Percentiles rank a stretch among this genome's conserved stretches.
Conservation (phyloP, 495 filamentous ascomycete genomes). For the Saxispiralis lemnorum region DNA sequence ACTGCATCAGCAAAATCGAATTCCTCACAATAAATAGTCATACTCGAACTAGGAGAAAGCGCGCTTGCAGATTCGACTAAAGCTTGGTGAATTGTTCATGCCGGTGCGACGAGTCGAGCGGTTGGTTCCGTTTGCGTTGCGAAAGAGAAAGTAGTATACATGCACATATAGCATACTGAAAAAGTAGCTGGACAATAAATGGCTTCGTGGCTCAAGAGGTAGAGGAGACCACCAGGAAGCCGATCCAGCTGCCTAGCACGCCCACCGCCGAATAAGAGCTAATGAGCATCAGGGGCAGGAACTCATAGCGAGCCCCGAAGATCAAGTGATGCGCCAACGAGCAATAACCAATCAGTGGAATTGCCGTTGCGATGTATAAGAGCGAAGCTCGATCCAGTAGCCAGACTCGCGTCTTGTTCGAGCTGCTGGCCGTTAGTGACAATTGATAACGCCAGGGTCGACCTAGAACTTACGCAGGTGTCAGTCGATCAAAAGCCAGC, state of each 20-base stretch:
- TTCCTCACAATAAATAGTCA: no score
- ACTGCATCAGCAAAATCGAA: no score
- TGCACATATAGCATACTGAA: not conserved
- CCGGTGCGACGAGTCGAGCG: no score
- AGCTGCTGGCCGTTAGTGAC: slow-evolving; percentile 17
- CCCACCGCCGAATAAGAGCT: slow-evolving; percentile 88
- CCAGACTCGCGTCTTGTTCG: slow-evolving; percentile 56
- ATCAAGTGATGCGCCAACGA: slow-evolving; percentile 64
- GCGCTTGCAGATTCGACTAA: no score
- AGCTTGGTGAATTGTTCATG: no score
- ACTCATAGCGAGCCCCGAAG: slow-evolving; percentile 72
- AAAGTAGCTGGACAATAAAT: not conserved
- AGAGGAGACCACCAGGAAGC: slow-evolving; percentile 88
- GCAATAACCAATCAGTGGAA: slow-evolving; percentile 79
- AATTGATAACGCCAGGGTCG: not conserved
- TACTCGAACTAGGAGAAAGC: no score
- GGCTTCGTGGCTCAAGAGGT: slow-evolving; percentile 27
- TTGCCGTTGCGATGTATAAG: slow-evolving; percentile 68
- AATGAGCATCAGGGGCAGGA: slow-evolving; percentile 90
- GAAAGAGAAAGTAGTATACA: no score
- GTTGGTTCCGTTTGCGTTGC: no score
- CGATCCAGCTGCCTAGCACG: slow-evolving; percentile 92
- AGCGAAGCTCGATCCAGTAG: slow-evolving; percentile 79
- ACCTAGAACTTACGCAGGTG: slow-evolving; percentile 41
- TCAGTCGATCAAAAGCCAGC: slow-evolving; percentile 66